Base-by-base conservation (phyloP, 352 stramenopile genomes). In the Hyaloperonospora brassicae region DNA sequence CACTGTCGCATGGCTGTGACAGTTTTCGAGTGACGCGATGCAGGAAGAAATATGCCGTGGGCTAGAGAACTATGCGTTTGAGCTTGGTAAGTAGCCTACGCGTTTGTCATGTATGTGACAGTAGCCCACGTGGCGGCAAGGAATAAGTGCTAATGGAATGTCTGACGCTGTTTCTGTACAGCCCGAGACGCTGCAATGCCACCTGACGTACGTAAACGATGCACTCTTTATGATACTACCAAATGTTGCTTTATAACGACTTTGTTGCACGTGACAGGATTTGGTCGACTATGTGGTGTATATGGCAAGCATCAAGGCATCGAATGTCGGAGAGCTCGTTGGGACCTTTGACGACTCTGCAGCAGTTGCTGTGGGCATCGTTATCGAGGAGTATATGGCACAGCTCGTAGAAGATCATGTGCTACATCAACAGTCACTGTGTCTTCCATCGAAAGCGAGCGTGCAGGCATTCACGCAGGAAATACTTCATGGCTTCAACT, bases 321-420 rank as follows among this genome's bases (percentile, higher is more conserved):
- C 64, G 4, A 66, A 76, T 2, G 55, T 86, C 31, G 67, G 71
- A 1, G 84, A 92, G 52, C 70, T 94, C 27, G 62, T 91, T n/a
- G 84, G 84, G 3, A 79, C 68, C n/a, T 72, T 94, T 40, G 81
- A 94, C 34, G 68, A 89, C 46, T 84, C 81, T 7, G 81, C 84
- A 17, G 81, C 84, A 5, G 54, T 89, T 30, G 79, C 79, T 0
- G 51, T 66, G 12, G 72, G 73, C n/a, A 86, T 93, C 44, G 70
- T 91, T 11, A 66, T 86, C 36, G 79, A 93, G 34, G 83, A 93
- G 52, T 91, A 87, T 57, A 71, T 81, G 57, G 46, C 65, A 40
- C 83, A 93, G 47, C 30, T 91, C 9, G 57, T 87, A 0, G 47
- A 76, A 39, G 66, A 84, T 50, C 13, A 64, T 27, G 35, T 31